A percentile compares a stretch with the other conserved stretches of the same genome.
These are phyloP conservation scores for Cytospora leucostoma DNA, from an alignment of 2,329 filamentous ascomycete genomes.

Conservation along the genomic window DNA sequence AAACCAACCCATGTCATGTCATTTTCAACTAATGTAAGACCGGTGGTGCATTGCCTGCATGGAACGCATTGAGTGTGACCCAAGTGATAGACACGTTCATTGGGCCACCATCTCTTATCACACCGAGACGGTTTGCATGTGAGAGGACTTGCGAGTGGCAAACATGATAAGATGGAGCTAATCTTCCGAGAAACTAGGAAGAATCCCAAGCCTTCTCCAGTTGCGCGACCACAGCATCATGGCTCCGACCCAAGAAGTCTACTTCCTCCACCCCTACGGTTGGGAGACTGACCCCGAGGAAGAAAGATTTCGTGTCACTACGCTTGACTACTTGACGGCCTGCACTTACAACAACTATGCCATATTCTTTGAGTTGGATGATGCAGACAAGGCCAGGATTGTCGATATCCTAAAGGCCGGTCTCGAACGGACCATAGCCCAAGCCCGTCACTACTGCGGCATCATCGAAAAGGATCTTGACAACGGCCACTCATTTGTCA, in stretches of 20 bases:
- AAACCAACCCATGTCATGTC: no score
- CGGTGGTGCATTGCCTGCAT: no score
- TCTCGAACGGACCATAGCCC: slow-evolving; percentile 32
- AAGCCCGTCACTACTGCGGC: slow-evolving; percentile 40
- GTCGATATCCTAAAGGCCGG: slow-evolving; percentile 33
- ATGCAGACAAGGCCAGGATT: slow-evolving; percentile 33
- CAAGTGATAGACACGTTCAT: no score
- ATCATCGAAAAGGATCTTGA: slow-evolving; percentile 42
- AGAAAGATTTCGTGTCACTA: slow-evolving; percentile 41
- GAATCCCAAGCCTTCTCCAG: background rate
- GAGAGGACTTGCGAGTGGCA: no score
- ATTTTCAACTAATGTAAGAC: no score
- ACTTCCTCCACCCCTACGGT: slow-evolving; percentile 37
- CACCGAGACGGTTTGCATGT: no score
- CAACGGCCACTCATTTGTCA: slow-evolving; percentile 38
- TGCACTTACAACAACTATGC: slow-evolving; percentile 43
- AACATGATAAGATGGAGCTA: no score
- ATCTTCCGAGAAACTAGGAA: background rate
- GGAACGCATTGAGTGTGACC: no score
- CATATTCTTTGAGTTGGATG: slow-evolving; percentile 42
- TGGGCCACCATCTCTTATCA: no score
- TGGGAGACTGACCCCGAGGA: slow-evolving; percentile 43
- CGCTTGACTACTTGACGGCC: slow-evolving; percentile 39
- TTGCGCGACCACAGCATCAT: background rate
- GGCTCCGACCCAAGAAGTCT: slow-evolving; percentile 32